Base-by-base conservation (phyloP, 2,329 filamentous ascomycete genomes). In the Colletotrichum limetticola region DNA sequence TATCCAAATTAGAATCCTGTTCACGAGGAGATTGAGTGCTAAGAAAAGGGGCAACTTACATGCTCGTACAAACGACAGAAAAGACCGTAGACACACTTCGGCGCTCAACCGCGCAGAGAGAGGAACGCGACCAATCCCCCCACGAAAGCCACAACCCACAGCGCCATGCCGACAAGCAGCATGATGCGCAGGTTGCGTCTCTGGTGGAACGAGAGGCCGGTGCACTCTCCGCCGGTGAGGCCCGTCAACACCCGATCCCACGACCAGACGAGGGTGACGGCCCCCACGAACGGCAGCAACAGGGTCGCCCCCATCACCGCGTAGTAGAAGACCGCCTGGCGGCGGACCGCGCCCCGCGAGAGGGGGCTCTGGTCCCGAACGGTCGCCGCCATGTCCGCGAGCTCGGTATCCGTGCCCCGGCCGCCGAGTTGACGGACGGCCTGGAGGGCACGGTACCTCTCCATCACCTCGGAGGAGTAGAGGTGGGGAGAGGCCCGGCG, bases 181-280 rank as follows among this genome's bases (percentile, higher is more conserved):
- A 71, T 61, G 26, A 66, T 56, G 46, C 71, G 71, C 66, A 73
- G 22, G 28, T 73, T 71, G 60, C 49, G 71, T 30, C 67, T 28
- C 30, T 73, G 67, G 22, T 60, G 32, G 28, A 49, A 70, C 9
- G 66, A 66, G 60, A 73, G 71, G 60, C 71, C 71, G 49, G 66
- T 66, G 71, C 66, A 71, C 67, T 73, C 71, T 57, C 71, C 66
- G 14, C 46, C 32, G 55, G 71, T 73, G 32, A 73, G 16, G 46
- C n/a, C 32, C 32, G 35, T 2, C 12, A 73, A 37, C n/a, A 66
- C 32, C 2, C 24, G 26, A 49, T 73, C 71, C 32, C 28, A 52
- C 62, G 53, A 30, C 24, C 35, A 65, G 35, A 28, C 28, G 14
- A 65, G 49, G 28, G 70, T 57, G 60, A 37, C 46, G 26, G 28